Conservation (phyloP, 768 basidiomycete species). For the Dendrothele bispora region DNA sequence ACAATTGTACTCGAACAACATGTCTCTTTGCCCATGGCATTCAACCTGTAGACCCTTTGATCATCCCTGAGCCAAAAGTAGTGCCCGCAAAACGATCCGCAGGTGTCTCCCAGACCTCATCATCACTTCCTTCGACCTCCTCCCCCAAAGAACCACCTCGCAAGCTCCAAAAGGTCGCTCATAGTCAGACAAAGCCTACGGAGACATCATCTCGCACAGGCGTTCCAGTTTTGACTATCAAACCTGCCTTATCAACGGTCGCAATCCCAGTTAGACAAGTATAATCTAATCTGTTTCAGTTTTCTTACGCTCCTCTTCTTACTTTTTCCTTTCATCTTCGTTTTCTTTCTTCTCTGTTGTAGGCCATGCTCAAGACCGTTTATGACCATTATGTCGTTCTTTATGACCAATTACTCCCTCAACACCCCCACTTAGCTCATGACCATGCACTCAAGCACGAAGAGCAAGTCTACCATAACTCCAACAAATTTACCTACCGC, state of each 20-base stretch:
- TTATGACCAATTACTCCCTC: constrained; percentile 55
- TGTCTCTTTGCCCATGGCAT: constrained; percentile 70
- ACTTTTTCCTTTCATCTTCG: constrained; percentile 9
- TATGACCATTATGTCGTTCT: constrained; percentile 72
- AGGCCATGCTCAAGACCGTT: constrained; percentile 76
- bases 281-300: constrained; percentile 14
- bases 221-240: constrained; percentile 63
- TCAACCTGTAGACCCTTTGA: constrained; percentile 31
- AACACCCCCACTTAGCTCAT: constrained; percentile 61
- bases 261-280: constrained; percentile 77
- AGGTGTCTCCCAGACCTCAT: constrained; percentile 29
- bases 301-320: background rate
- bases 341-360: background rate
- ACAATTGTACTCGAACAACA: constrained; percentile 44
- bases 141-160: constrained; percentile 50
- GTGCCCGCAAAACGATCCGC: constrained; percentile 56
- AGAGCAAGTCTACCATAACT: constrained; percentile 71
- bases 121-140: constrained; percentile 16
- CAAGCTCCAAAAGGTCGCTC: constrained; percentile 61
- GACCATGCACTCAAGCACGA: constrained; percentile 85
- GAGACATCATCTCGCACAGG: constrained; percentile 45
- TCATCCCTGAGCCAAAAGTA: constrained; percentile 29
- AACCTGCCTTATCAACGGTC: constrained; percentile 68
- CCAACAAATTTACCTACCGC: constrained; percentile 80
- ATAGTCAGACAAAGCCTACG: constrained; percentile 40